Base-by-base conservation (phyloP, 164 flowering plant species). In the Liriodendron chinense region DNA sequence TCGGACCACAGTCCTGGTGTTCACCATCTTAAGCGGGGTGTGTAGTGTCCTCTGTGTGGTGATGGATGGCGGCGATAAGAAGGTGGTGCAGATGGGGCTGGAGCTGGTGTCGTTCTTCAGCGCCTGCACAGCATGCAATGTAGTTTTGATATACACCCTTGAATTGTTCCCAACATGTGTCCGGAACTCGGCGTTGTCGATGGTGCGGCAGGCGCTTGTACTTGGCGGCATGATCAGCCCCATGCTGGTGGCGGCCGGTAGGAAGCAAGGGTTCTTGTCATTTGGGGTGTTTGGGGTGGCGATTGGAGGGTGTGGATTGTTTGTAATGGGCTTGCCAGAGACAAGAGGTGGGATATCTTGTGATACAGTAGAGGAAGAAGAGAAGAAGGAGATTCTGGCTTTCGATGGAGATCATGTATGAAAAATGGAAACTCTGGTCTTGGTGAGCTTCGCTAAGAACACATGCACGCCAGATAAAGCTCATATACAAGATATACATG, bases 111-210 rank as follows among this genome's bases (percentile, higher is more conserved):
- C 97, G 0, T 90, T 91, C 63, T 88, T 89, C 25, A 63, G 89
- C 47, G 90, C 84, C 0, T 84, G 87, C 65, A 83, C 89, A 0
- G 89, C 90, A 0, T 85, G 84, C 25, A 70, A 82, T 57, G 75
- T 90, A 66, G 20, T 85, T 62, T 63, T 91, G 34, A 87, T 92
- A 1, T 91, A 84, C 81, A 75, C 86, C 0, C n/a, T 85, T 0
- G 97, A 94, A 86, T 59, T 94, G 86, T 94, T 94, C 57, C 97
- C 98, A 7, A 94, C 97, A 7, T 82, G 89, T 50, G 91, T 90
- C 77, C 80, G 96, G 78, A 94, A 91, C 84, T 90, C 97, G 23
- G 93, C 97, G 1, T 5, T 86, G 75, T 80, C 97, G 1, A 79
- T 92, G 90, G 85, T 78, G 69, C 79, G 97, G 76, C 92, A 87